Evolutionary conservation across 2,329 filamentous ascomycete species (phyloP), one percentile per base, ranked within the genome.

Genomic region (Calonectria montana): DNA sequence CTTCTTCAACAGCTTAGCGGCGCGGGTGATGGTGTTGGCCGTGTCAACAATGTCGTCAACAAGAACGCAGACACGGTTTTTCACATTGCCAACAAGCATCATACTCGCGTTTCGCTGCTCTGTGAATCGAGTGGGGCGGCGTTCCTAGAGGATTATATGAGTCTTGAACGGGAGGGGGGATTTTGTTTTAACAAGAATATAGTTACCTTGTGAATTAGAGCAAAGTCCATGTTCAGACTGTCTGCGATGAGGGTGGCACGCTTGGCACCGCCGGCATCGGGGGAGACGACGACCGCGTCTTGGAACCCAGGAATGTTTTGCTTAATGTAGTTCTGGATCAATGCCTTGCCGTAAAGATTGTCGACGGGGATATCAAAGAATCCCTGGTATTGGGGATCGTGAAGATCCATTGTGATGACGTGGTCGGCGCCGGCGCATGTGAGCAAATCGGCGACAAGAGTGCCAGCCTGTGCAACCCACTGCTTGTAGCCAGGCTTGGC

Each of bases 321-420:
- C 81, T 95, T 92, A 78, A 93, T 93, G 80, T 93, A 93, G 73
- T 89, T 89, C 81, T 92, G 91, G 66, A 93, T 87, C 63, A 96
- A 86, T 62, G 94, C 92, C 78, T 94, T 92, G 69, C 93, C 96
- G 85, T 98, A 98, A 21, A 99, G 89, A 83, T 99, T 99, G 86
- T 99, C 97, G 69, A 99, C 97, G 2, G 97, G 97, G 70, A 98
- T 98, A 81, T 99, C 96, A 81, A 99, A 98, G 88, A 98, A 99
- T 66, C 97, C 97, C 84, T 99, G 97, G 81, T 98, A 98, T 84
- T 99, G 95, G 48, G 95, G 94, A 83, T 98, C 96, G 82, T 97
- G 95, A 65, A 99, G 89, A 81, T 99, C 97, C 94, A 99, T 97
- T 37, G 96, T 98, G 82, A 98, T 98, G 82, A 97, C 93, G 84